Evolutionary conservation across 1,139 yeast genomes (phyloP).

Genomic region (Scheffersomyces parashehatae): DNA sequence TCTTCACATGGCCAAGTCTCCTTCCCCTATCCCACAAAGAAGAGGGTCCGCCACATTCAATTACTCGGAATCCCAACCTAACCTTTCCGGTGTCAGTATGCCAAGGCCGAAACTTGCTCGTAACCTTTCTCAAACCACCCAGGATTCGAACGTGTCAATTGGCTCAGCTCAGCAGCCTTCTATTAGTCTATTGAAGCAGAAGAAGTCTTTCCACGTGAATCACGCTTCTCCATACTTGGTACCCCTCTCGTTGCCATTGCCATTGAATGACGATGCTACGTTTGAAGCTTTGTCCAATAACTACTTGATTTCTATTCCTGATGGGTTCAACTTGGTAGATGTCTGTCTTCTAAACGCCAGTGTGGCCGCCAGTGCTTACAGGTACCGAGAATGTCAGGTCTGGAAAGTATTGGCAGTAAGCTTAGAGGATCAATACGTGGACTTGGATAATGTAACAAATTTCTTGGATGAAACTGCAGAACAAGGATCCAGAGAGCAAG

Average conservation of each 20-base stretch:
- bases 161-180: conserved; percentile 10
- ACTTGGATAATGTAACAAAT: background rate
- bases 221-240: conserved; percentile 46
- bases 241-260: conserved; percentile 45
- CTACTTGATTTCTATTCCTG: conserved; percentile 47
- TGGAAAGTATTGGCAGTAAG: conserved; percentile 69
- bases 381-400: conserved; percentile 61
- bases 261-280: conserved; percentile 41
- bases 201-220: conserved; percentile 15
- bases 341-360: conserved; percentile 62
- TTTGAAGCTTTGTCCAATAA: conserved; percentile 45
- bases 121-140: conserved; percentile 39
- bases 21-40: conserved; percentile 17
- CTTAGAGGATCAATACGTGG: conserved; percentile 44
- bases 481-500: background rate
- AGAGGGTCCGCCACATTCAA: conserved; percentile 9
- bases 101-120: conserved; percentile 32
- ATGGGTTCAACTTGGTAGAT: conserved; percentile 50
- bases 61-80: conserved; percentile 3
- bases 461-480: background rate
- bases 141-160: conserved; percentile 31
- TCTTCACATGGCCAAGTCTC: conserved; percentile 12
- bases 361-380: conserved; percentile 54
- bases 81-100: conserved; percentile 7
- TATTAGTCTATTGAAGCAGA: conserved; percentile 7